A percentile compares a stretch with the other conserved stretches of the same genome.
Evolutionary conservation across 2,329 filamentous ascomycete genomes (phyloP).

Genomic region (Dryadomyces sulphureus): DNA sequence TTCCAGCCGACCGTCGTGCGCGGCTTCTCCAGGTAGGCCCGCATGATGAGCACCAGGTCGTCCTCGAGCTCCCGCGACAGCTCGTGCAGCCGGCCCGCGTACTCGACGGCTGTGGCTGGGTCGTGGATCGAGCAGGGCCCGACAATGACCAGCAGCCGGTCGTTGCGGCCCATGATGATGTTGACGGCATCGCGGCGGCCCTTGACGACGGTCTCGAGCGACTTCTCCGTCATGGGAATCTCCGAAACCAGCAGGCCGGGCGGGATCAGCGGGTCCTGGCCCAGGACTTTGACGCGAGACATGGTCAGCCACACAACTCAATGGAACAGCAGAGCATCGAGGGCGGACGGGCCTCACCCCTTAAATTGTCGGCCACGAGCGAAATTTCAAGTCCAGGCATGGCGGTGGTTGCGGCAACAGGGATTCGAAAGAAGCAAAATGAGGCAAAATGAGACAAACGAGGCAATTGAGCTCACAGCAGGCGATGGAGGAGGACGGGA

Average conservation of each 20-base stretch:
- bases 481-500: too few relatives aligned
- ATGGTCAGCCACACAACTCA: neutral
- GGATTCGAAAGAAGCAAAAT: too few relatives aligned
- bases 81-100: conserved; percentile 63
- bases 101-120: conserved; percentile 74
- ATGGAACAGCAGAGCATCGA: neutral
- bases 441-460: too few relatives aligned
- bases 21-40: conserved; percentile 97
- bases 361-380: conserved; percentile 28
- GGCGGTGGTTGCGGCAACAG: conserved; percentile 6
- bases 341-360: conserved; percentile 14
- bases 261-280: conserved; percentile 85
- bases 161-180: conserved; percentile 64
- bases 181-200: conserved; percentile 54
- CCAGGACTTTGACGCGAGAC: conserved; percentile 48
- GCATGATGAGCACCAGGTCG: conserved; percentile 90
- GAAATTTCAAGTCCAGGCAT: conserved; percentile 28
- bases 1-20: conserved; percentile 98
- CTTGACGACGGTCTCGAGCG: conserved; percentile 54
- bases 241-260: conserved; percentile 78
- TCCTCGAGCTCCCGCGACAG: conserved; percentile 65
- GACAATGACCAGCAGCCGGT: conserved; percentile 85
- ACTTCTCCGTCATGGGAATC: conserved; percentile 53
- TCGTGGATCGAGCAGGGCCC: conserved; percentile 98
- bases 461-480: too few relatives aligned